phyloP scores from a whole-genome alignment of 2,329 filamentous ascomycete species.

The Teratosphaeria destructans region DNA sequence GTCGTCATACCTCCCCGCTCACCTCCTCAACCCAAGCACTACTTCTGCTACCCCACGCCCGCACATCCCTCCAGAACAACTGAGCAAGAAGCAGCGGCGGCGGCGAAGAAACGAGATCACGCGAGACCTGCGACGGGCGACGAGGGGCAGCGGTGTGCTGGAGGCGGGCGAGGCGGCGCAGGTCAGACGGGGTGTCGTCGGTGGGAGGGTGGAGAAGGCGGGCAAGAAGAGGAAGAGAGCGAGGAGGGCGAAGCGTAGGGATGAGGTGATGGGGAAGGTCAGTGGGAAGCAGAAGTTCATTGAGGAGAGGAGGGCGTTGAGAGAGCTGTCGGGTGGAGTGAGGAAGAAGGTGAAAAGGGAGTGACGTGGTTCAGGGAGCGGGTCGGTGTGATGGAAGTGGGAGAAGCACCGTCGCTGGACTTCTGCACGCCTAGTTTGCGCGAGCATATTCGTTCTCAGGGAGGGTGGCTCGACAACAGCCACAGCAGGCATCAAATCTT shows the following conservation, averaged over 20 bases:
- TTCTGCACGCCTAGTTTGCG: too few species aligned
- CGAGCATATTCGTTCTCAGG: too few species aligned
- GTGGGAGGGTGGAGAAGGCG: conserved; percentile 8
- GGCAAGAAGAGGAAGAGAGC: not conserved
- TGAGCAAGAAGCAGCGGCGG: conserved; percentile 4
- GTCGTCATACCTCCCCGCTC: conserved; percentile 3
- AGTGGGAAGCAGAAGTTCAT: conserved; percentile 11
- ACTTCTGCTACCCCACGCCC: not conserved
- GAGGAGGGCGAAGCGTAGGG: not conserved
- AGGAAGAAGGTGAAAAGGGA: not conserved
- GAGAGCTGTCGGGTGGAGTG: not conserved
- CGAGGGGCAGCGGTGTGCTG: conserved; percentile 10
- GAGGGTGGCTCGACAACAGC: too few species aligned
- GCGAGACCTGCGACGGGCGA: conserved; percentile 5
- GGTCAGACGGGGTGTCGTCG: conserved; percentile 8
- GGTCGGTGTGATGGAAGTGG: not conserved
- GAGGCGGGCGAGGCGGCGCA: conserved; percentile 13
- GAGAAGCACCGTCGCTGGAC: too few species aligned
- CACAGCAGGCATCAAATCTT: too few species aligned
- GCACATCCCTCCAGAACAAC: conserved; percentile 1
- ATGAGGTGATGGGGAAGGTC: not conserved
- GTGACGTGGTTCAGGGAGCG: not conserved
- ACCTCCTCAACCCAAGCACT: conserved; percentile 3
- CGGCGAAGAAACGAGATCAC: conserved; percentile 2
- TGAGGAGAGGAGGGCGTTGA: conserved; percentile 5